These are phyloP conservation scores for Akebia trifoliata DNA, from an alignment of 164 flowering plant genomes.

Conservation along the genomic window DNA sequence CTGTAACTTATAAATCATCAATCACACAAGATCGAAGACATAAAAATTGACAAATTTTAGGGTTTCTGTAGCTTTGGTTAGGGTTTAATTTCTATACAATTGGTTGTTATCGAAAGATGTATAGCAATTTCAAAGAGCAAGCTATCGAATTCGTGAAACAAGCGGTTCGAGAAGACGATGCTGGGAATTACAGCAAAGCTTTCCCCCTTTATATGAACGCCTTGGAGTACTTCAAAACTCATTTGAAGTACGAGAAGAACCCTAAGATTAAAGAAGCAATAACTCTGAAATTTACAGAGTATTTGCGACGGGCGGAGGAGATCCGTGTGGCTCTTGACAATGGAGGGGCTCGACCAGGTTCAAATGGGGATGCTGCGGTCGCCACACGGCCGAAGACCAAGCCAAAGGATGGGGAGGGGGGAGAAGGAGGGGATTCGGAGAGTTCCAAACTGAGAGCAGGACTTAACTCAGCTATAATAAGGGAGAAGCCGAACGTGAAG, in stretches of 20 bases:
- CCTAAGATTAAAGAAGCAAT: conserved; percentile 90
- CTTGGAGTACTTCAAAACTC: conserved; percentile 89
- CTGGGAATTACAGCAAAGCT: conserved; percentile 88
- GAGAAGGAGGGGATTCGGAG: conserved; percentile 54
- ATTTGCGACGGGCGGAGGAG: conserved; percentile 96
- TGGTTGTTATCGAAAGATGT: conserved; percentile 43
- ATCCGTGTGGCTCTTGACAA: conserved; percentile 86
- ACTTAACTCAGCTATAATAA: conserved; percentile 78
- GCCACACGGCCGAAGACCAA: conserved; percentile 77
- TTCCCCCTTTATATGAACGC: conserved; percentile 97
- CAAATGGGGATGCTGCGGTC: conserved; percentile 80
- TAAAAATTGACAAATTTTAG: too few species aligned
- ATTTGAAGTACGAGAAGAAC: conserved; percentile 92
- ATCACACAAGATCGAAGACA: too few species aligned
- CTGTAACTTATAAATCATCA: too few species aligned
- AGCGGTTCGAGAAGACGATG: conserved; percentile 94
- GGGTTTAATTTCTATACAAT: conserved; percentile 15
- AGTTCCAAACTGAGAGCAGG: conserved; percentile 77
- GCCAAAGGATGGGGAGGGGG: conserved; percentile 61
- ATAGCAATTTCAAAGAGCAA: conserved; percentile 97
- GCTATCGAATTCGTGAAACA: conserved; percentile 95
- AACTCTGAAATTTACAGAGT: conserved; percentile 93
- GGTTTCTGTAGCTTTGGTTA: background rate
- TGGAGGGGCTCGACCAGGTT: conserved; percentile 69
- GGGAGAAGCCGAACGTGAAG: conserved; percentile 96